Conservation (phyloP, 129 eudicot species). For the carrot (Daucus carota) region DNA sequence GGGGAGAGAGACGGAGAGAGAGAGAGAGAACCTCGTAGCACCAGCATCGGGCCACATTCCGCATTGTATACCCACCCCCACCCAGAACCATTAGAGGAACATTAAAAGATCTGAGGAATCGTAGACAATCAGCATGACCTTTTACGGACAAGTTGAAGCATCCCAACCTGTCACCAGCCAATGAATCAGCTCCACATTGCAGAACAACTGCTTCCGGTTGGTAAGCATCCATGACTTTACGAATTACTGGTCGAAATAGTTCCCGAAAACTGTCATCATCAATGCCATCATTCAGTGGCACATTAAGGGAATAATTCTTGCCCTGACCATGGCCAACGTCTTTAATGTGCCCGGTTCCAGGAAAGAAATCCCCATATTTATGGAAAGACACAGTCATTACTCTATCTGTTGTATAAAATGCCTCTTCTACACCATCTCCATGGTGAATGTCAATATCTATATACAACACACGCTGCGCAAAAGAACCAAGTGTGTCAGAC, state of each 20-base stretch:
- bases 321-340: conserved; percentile 67
- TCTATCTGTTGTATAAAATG: conserved; percentile 78
- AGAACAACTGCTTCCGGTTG: conserved; percentile 97
- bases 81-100: conserved; percentile 90
- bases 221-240: conserved; percentile 84
- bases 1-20: conserved; percentile 6
- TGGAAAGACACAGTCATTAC: conserved; percentile 97
- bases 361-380: conserved; percentile 85
- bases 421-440: conserved; percentile 98
- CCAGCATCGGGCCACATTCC: conserved; percentile 97
- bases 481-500: background rate
- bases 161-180: conserved; percentile 91
- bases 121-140: conserved; percentile 94
- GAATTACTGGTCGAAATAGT: conserved; percentile 67
- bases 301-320: conserved; percentile 80
- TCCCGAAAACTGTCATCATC: conserved; percentile 66
- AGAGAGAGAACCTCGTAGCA: conserved; percentile 70
- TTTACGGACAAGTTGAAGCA: conserved; percentile 86
- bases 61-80: conserved; percentile 86
- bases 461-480: conserved; percentile 74
- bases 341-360: conserved; percentile 90
- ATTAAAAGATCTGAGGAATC: conserved; percentile 73
- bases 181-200: conserved; percentile 93
- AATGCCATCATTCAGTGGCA: conserved; percentile 78
- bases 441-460: conserved; percentile 87